A percentile compares a stretch with the other conserved stretches of the same genome.
Evolutionary conservation across 345 rosid species (phyloP).

Genomic region (Syzygium grande): DNA sequence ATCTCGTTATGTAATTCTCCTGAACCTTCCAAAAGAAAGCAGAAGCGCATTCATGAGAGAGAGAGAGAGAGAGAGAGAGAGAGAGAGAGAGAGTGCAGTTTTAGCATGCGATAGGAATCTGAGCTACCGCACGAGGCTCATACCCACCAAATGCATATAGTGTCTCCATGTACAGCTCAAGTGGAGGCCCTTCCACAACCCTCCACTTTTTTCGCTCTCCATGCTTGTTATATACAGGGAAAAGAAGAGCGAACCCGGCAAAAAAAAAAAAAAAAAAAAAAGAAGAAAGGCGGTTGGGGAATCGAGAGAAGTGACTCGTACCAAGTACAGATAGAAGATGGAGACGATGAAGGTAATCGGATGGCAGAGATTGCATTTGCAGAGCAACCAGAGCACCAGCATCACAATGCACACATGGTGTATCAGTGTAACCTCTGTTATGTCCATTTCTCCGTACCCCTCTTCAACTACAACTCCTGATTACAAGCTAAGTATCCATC

Average conservation of each 20-base stretch:
- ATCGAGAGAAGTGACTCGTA: slow-evolving; percentile 6
- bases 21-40: slow-evolving; percentile 43
- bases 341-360: slow-evolving; percentile 46
- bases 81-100: background rate
- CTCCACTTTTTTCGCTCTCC: background rate
- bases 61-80: background rate
- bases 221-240: background rate
- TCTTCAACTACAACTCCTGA: background rate
- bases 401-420: slow-evolving; percentile 73
- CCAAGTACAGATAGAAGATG: slow-evolving; percentile 66
- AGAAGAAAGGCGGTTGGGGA: background rate
- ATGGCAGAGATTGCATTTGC: slow-evolving; percentile 43
- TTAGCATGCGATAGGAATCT: background rate
- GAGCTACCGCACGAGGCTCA: background rate
- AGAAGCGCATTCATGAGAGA: background rate
- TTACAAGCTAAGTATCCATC: background rate
- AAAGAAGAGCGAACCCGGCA: background rate
- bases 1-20: slow-evolving; percentile 22
- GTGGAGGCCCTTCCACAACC: background rate
- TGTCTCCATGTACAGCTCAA: background rate
- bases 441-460: slow-evolving; percentile 9
- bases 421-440: slow-evolving; percentile 44
- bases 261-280: background rate
- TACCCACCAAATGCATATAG: background rate
- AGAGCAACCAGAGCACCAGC: slow-evolving; percentile 54